These are phyloP conservation scores for Ceratobasidium sp. DNA, from an alignment of 1,284 basidiomycete species.

Conservation along the genomic window DNA sequence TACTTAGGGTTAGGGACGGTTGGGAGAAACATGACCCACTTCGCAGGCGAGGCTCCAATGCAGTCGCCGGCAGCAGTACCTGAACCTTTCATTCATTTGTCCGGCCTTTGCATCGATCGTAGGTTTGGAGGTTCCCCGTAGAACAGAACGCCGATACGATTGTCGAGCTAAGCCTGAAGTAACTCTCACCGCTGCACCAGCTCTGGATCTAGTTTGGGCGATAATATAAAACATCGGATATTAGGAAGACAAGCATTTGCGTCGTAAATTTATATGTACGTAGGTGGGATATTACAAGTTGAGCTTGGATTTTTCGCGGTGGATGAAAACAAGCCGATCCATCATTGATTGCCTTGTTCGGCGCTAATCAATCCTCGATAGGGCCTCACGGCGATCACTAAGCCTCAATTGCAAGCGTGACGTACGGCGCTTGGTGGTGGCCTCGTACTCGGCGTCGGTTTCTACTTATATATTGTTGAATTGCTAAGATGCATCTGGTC, in stretches of 20 bases:
- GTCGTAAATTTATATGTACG: neutral
- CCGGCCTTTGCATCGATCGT: neutral
- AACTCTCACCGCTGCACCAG: neutral
- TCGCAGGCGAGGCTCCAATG: neutral
- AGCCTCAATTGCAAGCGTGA: conserved; percentile 3
- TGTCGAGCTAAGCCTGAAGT: neutral
- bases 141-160: neutral
- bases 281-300: neutral
- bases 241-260: neutral
- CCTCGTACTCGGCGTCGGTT: neutral
- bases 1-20: too few species aligned
- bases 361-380: conserved; percentile 11
- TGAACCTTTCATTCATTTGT: neutral
- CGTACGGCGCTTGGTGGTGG: neutral
- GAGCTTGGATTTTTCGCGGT: neutral
- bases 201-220: neutral
- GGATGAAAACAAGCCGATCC: neutral
- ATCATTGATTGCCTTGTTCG: neutral
- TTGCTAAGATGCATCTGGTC: conserved; percentile 18
- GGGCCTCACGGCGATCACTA: conserved; percentile 15
- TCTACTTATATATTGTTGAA: neutral
- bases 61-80: neutral
- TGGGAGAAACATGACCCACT: neutral
- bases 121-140: neutral
- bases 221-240: neutral